phyloP scores from a whole-genome alignment of 163 green algal species.

The Scenedesmus sp. region DNA sequence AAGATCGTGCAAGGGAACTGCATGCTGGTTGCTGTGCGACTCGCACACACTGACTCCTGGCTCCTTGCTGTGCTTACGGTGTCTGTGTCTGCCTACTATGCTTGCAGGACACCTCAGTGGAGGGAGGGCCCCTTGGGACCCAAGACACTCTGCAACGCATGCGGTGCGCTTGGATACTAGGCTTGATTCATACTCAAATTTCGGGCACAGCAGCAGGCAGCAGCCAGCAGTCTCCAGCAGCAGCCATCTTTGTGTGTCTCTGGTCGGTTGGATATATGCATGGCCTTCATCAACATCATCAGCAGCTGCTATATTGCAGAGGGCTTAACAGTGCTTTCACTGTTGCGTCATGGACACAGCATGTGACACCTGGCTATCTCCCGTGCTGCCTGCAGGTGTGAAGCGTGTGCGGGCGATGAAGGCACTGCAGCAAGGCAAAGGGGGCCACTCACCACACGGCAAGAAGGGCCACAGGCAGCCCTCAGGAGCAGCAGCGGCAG shows the following conservation, averaged over 20 bases:
- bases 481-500: neutral
- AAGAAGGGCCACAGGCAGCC: constrained; percentile 29
- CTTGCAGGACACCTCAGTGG: constrained; percentile 89
- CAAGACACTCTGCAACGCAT: constrained; percentile 96
- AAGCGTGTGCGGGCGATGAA: constrained; percentile 49
- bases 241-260: neutral
- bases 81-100: neutral
- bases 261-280: neutral
- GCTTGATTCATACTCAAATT: too few relatives aligned
- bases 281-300: neutral
- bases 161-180: constrained; percentile 72
- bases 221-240: neutral
- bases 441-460: constrained; percentile 18
- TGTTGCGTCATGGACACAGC: neutral
- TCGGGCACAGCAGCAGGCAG: neutral
- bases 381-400: constrained; percentile 20
- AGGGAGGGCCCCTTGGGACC: constrained; percentile 86
- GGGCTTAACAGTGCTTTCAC: neutral
- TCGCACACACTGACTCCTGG: neutral
- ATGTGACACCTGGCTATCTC: neutral
- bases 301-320: neutral
- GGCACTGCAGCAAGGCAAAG: constrained; percentile 41
- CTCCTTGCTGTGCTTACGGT: neutral
- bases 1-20: neutral
- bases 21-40: neutral